Evolutionary conservation across 1,139 yeast species (phyloP), one percentile per base, ranked within the genome.

Genomic region (Taphrina wiesneri): DNA sequence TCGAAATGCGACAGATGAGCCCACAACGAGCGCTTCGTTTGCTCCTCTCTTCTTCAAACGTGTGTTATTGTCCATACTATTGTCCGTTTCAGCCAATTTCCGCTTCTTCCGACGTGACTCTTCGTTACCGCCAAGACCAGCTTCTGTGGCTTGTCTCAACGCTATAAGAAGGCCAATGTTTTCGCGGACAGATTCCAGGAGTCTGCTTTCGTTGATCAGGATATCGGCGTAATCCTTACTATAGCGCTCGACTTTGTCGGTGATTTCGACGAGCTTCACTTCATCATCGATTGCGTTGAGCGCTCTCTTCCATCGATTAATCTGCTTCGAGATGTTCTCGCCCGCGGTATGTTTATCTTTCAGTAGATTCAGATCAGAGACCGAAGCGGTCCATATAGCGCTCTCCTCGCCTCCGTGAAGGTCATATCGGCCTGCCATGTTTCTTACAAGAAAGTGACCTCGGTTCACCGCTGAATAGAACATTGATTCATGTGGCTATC

Each of bases 1-100:
- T 73, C 87, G 86, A 77, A 87, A 93, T 0, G 98, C 99, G 0
- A 93, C 97, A 71, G 90, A 96, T 0, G 93, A 83, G 0, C 95
- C 93, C 1, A 88, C 79, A 6, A 54, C 26, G 17, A 70, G 25
- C n/a, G 49, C 7, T 15, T 49, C 68, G 17, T 15, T 30, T 5
- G 52, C 56, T 15, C 26, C 39, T n/a, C 57, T 49, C 7, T 30
- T 52, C 28, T 46, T 51, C 15, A 34, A 39, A 4, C 45, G 45
- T 13, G 43, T n/a, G 36, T 19, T 34, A 23, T 34, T 21, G 6
- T 36, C 52, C 17, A 36, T 30, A 36, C 46, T 23, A 46, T 23
- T 32, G 26, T 47, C 56, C 6, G 30, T 21, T 26, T 66, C 68
- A n/a, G 46, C 30, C 45, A 63, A 66, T 61, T 69, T 69, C 11